Base-by-base conservation (phyloP, 2,329 filamentous ascomycete genomes). In the Fusarium mangiferae region DNA sequence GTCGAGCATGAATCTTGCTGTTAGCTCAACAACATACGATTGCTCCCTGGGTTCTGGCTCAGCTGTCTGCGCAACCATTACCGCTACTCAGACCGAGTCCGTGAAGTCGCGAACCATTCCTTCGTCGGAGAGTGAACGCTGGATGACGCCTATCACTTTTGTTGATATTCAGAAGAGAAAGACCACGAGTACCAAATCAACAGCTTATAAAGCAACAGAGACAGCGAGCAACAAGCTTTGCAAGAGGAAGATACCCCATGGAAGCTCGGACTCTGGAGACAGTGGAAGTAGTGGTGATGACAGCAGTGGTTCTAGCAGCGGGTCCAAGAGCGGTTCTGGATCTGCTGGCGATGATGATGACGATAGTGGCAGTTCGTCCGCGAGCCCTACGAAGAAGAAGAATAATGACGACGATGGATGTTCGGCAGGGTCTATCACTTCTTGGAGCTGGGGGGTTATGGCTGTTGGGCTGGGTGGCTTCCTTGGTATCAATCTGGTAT, bases 91-190 rank as follows among this genome's bases (percentile, higher is more conserved):
- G 0, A 62, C 51, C 5, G 51, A 59, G 0, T 61, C 67, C 0
- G 46, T 39, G 24, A 20, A 10, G 22, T 39, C 6, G 7, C 63
- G 30, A 14, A 77, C 73, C 0, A 54, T 78, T 17, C 26, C 62
- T 4, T 44, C 74, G 0, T 67, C 64, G 2, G 68, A 75, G 42
- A 78, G 66, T 26, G 52, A 65, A 1, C n/a, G 57, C 2, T 70
- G 70, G 73, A 78, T 78, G 76, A 78, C 76, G 7, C 51, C 76
- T 12, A 65, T 78, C 8, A 76, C 76, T 0, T 51, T 78, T 1
- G 54, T 76, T 0, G 72, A 77, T 9, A 14, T 62, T 0, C 26
- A 49, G 17, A 78, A 76, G 45, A 66, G 56, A 8, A 70, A 73
- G 49, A 55, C 42, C 0, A 45, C 38, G 3, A 11, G 44, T 14